These are phyloP conservation scores for Climacium dendroides DNA, from an alignment of 225 moss, liverwort and hornwort species.

Conservation along the genomic window DNA sequence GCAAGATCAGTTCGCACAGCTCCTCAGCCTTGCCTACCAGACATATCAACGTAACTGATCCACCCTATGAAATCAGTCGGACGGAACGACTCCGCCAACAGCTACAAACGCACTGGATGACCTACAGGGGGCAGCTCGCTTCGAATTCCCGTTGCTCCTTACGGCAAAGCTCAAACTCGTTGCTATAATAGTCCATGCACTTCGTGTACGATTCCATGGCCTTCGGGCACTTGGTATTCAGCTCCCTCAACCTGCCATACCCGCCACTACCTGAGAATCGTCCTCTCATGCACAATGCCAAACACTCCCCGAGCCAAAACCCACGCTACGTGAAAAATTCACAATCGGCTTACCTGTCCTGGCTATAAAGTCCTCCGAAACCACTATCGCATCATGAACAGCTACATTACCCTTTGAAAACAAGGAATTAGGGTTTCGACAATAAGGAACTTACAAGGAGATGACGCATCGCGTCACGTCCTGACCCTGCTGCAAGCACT, in stretches of 20 bases:
- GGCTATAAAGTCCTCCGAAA: not conserved
- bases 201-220: conserved; percentile 89
- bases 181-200: conserved; percentile 96
- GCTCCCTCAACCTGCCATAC: conserved; percentile 69
- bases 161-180: conserved; percentile 87
- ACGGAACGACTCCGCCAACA: not conserved
- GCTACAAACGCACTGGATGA: not conserved
- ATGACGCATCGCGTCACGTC: conserved; percentile 82
- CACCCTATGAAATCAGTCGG: not conserved
- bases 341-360: not conserved
- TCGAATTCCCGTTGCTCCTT: conserved; percentile 94
- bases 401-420: not conserved
- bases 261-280: not conserved
- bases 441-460: conserved; percentile 49
- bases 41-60: not conserved
- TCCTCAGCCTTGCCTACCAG: not conserved
- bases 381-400: not conserved
- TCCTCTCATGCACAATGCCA: not conserved
- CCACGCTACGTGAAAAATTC: not conserved
- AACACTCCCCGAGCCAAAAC: not conserved
- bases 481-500: conserved; percentile 79
- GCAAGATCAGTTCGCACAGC: conserved; percentile 2
- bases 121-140: conserved; percentile 57
- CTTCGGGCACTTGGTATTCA: conserved; percentile 85
- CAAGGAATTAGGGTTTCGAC: conserved; percentile 11